Conservation (phyloP, 192 early-diverging fungal species). For the Gorgonomyces haynaldii region DNA sequence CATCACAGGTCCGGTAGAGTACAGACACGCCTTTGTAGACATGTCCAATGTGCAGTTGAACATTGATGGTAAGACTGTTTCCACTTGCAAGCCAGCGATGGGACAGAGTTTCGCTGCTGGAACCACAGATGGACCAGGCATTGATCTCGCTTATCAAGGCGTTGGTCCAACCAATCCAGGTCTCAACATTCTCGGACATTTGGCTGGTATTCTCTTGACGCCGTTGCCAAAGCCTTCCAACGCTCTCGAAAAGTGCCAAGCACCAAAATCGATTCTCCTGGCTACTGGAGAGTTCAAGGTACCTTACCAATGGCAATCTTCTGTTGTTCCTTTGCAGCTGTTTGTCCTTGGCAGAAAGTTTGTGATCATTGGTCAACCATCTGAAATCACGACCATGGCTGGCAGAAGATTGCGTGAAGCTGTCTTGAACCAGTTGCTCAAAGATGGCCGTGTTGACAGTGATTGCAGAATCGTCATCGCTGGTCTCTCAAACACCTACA, state of each 20-base stretch:
- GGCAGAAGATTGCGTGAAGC: constrained; percentile 33
- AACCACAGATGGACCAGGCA: constrained; percentile 42
- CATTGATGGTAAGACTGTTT: constrained; percentile 6
- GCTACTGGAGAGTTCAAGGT: constrained; percentile 40
- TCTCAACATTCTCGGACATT: not conserved
- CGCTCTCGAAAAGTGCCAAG: constrained; percentile 34
- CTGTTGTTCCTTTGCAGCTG: constrained; percentile 37
- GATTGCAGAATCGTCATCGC: constrained; percentile 33
- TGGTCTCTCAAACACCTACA: constrained; percentile 45
- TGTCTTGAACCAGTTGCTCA: constrained; percentile 20
- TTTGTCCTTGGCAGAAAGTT: constrained; percentile 28
- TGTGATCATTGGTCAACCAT: constrained; percentile 32
- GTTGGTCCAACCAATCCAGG: not conserved
- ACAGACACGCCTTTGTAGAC: constrained; percentile 31
- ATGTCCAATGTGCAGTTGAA: constrained; percentile 22
- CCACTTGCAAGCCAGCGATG: constrained; percentile 25
- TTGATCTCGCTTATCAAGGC: constrained; percentile 11
- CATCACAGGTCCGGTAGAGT: constrained; percentile 10
- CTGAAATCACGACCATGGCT: constrained; percentile 54
- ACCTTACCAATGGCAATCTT: constrained; percentile 40
- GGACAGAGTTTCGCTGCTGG: constrained; percentile 40
- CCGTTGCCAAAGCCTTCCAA: constrained; percentile 11
- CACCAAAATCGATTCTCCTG: constrained; percentile 42
- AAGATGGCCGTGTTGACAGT: constrained; percentile 22
- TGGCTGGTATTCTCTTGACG: not conserved